Base-by-base conservation (phyloP, 2,329 filamentous ascomycete genomes). In the Talaromyces sp. region DNA sequence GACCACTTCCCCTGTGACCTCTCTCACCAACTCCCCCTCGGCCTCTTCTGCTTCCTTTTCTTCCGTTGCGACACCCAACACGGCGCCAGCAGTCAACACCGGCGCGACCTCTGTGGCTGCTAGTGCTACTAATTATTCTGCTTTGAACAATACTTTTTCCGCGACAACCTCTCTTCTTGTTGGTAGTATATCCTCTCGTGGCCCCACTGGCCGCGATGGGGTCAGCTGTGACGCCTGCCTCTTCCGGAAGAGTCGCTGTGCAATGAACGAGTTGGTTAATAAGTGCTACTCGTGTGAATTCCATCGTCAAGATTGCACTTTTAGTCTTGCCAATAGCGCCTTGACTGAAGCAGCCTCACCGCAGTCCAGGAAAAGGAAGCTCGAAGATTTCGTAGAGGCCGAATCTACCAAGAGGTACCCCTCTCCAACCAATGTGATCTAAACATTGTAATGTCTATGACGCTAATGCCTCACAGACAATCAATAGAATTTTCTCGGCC, bases 211-310 rank as follows among this genome's bases (percentile, higher is more conserved):
- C 60, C 74, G 76, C 73, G 72, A 78, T 78, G 76, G 72, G 68
- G 69, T 73, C 31, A 78, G 74, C 65, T 80, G 78, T 68, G 78
- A 80, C 73, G 78, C 77, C 58, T 80, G 78, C 69, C 71, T 79
- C 62, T 75, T 74, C 66, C 72, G 77, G 70, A 79, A 78, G 69
- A 79, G 77, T 70, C 74, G 76, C 19, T 79, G 78, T 70, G 77
- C 78, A 19, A 80, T 80, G 74, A 80, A 79, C 67, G 76, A 79
- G 66, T 73, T 74, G 68, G 74, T 78, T 66, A 78, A 79, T 64
- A 79, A 79, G 66, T 80, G 78, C 67, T 79, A 79, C 64, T 80
- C 78, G 52, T 80, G 78, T 65, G 77, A 80, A 61, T 80, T 79
- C 45, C 78, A 80, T 67, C 76, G 77, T 49, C 78, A 80, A 70